Base-by-base conservation (phyloP, 208 protist species). In the Novymonas esmeraldas region DNA sequence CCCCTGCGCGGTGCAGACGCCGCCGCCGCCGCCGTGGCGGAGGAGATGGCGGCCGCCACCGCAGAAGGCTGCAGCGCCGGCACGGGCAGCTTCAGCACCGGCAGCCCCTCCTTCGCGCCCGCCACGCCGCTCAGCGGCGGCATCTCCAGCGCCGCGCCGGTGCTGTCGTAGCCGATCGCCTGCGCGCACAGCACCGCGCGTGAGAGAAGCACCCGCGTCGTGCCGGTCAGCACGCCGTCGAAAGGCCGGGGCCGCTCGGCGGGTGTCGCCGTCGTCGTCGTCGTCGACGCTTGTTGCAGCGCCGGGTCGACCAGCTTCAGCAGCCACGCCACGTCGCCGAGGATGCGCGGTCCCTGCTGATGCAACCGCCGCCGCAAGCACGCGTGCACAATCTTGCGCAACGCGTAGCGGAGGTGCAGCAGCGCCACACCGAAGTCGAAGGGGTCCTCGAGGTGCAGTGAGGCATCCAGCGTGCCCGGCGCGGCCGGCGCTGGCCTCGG, bases 341-440 rank as follows among this genome's bases (percentile, higher is more conserved):
- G 70, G 50, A 72, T 66, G 49, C 64, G 76, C 10, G 90, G 78
- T 18, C 69, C 70, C 36, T 90, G 84, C 45, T 89, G 78, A 24
- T 75, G 62, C 13, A 79, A 78, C 34, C 90, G 71, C 2, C 84
- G 85, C 2, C 90, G 90, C 65, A 93, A 73, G 2, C 82, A 85
- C 16, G 79, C 80, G 70, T 96, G 91, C 31, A 96, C 79, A 22
- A 94, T 77, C 59, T 96, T 96, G 51, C 85, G 80, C 34, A 96
- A 76, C 3, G 91, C 91, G 79, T 89, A 96, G 26, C 80, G 79
- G 16, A 94, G 56, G 60, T 96, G 91, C 61, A 96, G 84, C 55
- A 96, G 26, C 13, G 72, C 84, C 28, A 96, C 85, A 13, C 86
- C 87, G 70, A 84, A 93, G 70, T 96, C 78, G 20, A 69, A 77